phyloP scores from a whole-genome alignment of 805 yeast species.

The Candida glaebosa region DNA sequence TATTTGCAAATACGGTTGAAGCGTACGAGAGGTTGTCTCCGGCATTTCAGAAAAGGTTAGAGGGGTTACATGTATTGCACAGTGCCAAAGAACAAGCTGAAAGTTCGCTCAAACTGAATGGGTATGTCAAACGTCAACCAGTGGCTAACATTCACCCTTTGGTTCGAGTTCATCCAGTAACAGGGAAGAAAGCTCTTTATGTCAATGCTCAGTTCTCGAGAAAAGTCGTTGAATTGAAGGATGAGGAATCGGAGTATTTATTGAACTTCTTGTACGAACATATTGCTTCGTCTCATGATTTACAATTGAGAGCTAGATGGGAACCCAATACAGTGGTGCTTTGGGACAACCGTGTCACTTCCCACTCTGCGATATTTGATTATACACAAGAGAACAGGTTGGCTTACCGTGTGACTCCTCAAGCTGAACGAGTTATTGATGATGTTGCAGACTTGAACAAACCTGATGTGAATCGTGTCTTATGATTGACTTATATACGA shows the following conservation, averaged over 20 bases:
- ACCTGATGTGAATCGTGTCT: slow-evolving; percentile 17
- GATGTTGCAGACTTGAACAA: slow-evolving; percentile 35
- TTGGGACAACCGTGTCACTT: slow-evolving; percentile 39
- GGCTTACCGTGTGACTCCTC: slow-evolving; percentile 37
- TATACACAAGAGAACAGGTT: slow-evolving; percentile 32
- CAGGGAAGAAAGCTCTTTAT: slow-evolving; percentile 33
- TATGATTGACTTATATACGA: too few relatives aligned
- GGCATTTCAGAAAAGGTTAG: slow-evolving; percentile 30
- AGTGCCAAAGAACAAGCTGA: slow-evolving; percentile 35
- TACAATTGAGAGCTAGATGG: slow-evolving; percentile 36
- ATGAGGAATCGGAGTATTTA: slow-evolving; percentile 33
- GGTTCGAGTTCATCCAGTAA: slow-evolving; percentile 38
- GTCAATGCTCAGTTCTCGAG: slow-evolving; percentile 34
- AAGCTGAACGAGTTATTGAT: slow-evolving; percentile 36
- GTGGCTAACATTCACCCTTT: slow-evolving; percentile 37
- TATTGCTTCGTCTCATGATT: slow-evolving; percentile 31
- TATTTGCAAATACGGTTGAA: slow-evolving; percentile 37
- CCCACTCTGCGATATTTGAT: slow-evolving; percentile 35
- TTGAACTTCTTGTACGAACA: slow-evolving; percentile 32
- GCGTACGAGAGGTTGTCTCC: slow-evolving; percentile 39
- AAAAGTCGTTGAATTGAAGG: slow-evolving; percentile 35
- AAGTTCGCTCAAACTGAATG: slow-evolving; percentile 21
- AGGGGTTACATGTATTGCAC: slow-evolving; percentile 34
- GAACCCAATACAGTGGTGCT: slow-evolving; percentile 34
- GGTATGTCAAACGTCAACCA: slow-evolving; percentile 31